A percentile compares a stretch with the other conserved stretches of the same genome.
Conservation (phyloP, 805 yeast genomes). For the Candida insectalens region DNA sequence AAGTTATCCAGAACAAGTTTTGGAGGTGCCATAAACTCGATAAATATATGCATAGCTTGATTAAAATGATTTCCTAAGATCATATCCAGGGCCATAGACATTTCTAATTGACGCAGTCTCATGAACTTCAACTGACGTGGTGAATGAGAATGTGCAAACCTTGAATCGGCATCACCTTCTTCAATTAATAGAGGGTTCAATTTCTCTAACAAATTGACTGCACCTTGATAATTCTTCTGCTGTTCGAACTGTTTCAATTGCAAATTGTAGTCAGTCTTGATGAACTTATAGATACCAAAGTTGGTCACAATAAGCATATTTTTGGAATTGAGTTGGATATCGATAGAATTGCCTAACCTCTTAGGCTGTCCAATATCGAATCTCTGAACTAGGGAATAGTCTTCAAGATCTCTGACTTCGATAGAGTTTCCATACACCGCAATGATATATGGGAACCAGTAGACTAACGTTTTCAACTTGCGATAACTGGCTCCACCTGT, state of each 20-base stretch:
- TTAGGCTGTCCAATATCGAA: conserved; percentile 5
- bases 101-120: conserved; percentile 33
- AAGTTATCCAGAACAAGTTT: conserved; percentile 35
- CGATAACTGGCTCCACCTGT: conserved; percentile 9
- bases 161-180: conserved; percentile 1
- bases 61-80: conserved; percentile 23
- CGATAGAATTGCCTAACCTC: conserved; percentile 4
- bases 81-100: conserved; percentile 26
- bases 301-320: conserved; percentile 22
- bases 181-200: conserved; percentile 19
- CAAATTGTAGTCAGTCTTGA: conserved; percentile 19
- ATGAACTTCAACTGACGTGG: conserved; percentile 23
- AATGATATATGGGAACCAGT: conserved; percentile 32
- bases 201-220: conserved; percentile 31
- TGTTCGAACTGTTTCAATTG: conserved; percentile 25
- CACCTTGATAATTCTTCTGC: conserved; percentile 27
- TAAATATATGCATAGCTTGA: conserved; percentile 34
- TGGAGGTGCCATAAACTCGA: conserved; percentile 53
- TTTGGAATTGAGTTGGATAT: conserved; percentile 17
- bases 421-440: conserved; percentile 20
- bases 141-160: conserved; percentile 9
- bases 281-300: conserved; percentile 18
- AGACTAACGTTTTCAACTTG: conserved; percentile 20
- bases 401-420: conserved; percentile 28
- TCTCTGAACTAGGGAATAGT: conserved; percentile 26